Conservation (phyloP, 306 rosid genomes). For the Prosopis cineraria region DNA sequence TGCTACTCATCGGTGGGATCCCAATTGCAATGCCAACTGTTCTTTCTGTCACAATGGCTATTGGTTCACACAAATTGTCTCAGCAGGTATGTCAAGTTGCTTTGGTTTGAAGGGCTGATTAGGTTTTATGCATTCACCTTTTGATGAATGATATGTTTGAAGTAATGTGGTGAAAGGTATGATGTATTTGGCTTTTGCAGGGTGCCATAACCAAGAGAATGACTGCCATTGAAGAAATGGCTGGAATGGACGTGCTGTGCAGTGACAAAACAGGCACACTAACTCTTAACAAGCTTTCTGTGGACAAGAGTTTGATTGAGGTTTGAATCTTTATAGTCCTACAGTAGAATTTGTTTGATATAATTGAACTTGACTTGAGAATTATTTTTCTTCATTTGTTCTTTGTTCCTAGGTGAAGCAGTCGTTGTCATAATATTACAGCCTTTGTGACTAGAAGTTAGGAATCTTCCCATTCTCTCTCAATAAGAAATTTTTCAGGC, state of each 20-base stretch:
- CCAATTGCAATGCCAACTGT: constrained; percentile 93
- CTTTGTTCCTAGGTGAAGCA: too few relatives aligned
- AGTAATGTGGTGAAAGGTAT: neutral
- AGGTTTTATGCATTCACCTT: neutral
- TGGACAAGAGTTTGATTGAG: constrained; percentile 68
- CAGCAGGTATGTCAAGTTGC: constrained; percentile 52
- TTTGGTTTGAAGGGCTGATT: neutral
- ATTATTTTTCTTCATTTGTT: too few relatives aligned
- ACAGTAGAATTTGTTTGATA: neutral
- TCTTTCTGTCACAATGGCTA: constrained; percentile 88
- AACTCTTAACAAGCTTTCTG: constrained; percentile 79
- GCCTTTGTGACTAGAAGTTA: neutral
- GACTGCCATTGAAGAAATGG: constrained; percentile 88
- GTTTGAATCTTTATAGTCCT: constrained; percentile 41
- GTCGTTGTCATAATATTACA: neutral
- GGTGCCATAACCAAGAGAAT: constrained; percentile 88
- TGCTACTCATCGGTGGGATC: constrained; percentile 77
- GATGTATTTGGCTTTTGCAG: constrained; percentile 38
- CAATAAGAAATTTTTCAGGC: too few relatives aligned
- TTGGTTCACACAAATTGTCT: constrained; percentile 65
- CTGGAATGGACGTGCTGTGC: constrained; percentile 81
- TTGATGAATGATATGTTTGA: neutral
- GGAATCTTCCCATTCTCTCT: too few relatives aligned
- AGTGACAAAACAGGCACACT: constrained; percentile 83
- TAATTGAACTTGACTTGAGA: too few relatives aligned